Conservation (phyloP, 1,284 basidiomycete species). For the Papiliotrema nemorosa region DNA sequence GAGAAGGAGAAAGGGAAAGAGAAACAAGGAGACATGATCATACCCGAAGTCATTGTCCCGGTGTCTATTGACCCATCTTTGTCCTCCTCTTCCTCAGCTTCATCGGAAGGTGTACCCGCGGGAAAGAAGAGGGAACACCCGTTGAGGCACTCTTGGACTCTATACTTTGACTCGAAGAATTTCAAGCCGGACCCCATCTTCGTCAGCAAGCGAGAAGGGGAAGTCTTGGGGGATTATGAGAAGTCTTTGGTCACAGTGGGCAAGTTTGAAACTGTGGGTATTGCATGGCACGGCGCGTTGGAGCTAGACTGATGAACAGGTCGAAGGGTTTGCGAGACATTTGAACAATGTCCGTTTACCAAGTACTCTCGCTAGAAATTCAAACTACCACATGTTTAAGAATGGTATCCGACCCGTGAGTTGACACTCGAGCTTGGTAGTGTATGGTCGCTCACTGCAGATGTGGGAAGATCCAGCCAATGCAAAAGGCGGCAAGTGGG, state of each 20-base stretch:
- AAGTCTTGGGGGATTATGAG: conserved; percentile 48
- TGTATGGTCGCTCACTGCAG: conserved; percentile 49
- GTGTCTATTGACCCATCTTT: not conserved
- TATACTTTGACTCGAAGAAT: conserved; percentile 81
- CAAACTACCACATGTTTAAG: conserved; percentile 94
- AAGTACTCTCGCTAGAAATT: conserved; percentile 77
- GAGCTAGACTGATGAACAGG: conserved; percentile 22
- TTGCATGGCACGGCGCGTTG: conserved; percentile 21
- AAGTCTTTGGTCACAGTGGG: conserved; percentile 73
- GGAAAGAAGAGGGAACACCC: conserved; percentile 73
- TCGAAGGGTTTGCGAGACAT: conserved; percentile 88
- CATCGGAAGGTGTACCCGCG: not conserved
- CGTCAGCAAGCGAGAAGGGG: conserved; percentile 39
- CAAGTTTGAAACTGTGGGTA: conserved; percentile 65
- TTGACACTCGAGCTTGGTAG: not conserved
- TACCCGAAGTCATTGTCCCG: not conserved
- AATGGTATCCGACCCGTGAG: conserved; percentile 46
- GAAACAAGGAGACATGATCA: too few relatives aligned
- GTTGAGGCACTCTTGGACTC: conserved; percentile 77
- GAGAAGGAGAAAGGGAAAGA: not conserved
- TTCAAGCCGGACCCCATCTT: conserved; percentile 58
- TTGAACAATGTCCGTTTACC: conserved; percentile 93
- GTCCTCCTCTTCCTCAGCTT: conserved; percentile 7
- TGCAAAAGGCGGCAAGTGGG: conserved; percentile 89
- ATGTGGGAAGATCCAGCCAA: conserved; percentile 98